A percentile compares a stretch with the other conserved stretches of the same genome.
phyloP scores from a whole-genome alignment of 345 rosid genomes.

The Salix caprea region DNA sequence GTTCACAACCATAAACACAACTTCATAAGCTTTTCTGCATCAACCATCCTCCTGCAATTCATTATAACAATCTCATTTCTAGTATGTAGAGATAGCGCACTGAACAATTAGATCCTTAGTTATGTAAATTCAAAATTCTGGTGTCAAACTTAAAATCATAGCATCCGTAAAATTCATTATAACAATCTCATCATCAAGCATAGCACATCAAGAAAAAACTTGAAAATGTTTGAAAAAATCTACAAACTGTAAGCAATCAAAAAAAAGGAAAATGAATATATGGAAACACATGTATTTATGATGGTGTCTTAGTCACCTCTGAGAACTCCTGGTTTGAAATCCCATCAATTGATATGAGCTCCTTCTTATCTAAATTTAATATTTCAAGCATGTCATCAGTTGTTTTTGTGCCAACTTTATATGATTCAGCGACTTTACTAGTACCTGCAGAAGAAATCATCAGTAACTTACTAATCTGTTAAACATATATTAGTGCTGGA shows the following conservation, averaged over 20 bases:
- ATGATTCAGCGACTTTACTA: conserved; percentile 48
- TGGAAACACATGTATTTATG: neutral
- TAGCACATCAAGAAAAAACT: too few relatives aligned
- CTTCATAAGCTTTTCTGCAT: too few relatives aligned
- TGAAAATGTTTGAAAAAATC: too few relatives aligned
- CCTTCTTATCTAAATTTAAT: conserved; percentile 65
- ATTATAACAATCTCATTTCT: too few relatives aligned
- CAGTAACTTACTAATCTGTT: conserved; percentile 8
- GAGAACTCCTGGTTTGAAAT: conserved; percentile 86
- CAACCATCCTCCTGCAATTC: too few relatives aligned
- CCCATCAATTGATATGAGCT: conserved; percentile 59
- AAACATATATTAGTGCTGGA: neutral
- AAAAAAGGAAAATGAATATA: neutral
- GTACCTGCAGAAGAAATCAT: conserved; percentile 49
- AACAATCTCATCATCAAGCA: neutral
- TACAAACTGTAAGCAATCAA: neutral
- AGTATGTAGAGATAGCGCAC: neutral
- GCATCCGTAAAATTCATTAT: too few relatives aligned
- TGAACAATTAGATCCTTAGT: neutral
- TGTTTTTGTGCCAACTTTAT: conserved; percentile 58
- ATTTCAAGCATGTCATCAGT: conserved; percentile 65
- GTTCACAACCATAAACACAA: too few relatives aligned
- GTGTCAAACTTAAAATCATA: neutral
- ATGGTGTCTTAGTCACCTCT: conserved; percentile 48
- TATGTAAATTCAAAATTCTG: neutral